A percentile compares a stretch with the other conserved stretches of the same genome.
Conservation (phyloP, 2,329 filamentous ascomycete species). For the Passalora sequoiae region DNA sequence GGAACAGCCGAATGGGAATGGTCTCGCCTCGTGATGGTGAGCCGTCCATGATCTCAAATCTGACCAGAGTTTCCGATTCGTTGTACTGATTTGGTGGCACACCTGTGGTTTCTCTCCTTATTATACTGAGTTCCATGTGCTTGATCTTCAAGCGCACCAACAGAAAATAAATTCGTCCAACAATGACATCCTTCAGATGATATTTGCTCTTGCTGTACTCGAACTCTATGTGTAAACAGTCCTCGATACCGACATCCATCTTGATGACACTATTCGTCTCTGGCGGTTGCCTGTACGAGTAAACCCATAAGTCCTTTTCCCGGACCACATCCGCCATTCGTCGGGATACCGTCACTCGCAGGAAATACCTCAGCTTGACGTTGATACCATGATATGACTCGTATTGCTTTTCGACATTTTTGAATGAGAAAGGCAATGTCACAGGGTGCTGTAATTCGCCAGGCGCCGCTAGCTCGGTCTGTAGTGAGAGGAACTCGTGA, state of each 20-base stretch:
- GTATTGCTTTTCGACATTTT: conserved; percentile 99
- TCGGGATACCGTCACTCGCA: conserved; percentile 90
- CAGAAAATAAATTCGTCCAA: conserved; percentile 96
- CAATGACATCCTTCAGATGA: conserved; percentile 97
- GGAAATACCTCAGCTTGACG: conserved; percentile 96
- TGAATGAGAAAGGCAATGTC: conserved; percentile 99
- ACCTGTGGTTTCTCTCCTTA: conserved; percentile 91
- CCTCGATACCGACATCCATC: conserved; percentile 99
- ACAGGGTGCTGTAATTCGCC: conserved; percentile 98
- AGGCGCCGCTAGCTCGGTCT: conserved; percentile 92
- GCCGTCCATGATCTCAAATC: conserved; percentile 99
- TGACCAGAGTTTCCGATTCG: conserved; percentile 94
- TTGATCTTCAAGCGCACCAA: conserved; percentile 98
- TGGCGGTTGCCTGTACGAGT: conserved; percentile 94
- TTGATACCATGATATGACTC: conserved; percentile 99
- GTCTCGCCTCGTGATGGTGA: conserved; percentile 93
- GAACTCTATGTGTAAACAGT: conserved; percentile 98
- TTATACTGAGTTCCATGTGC: conserved; percentile 99
- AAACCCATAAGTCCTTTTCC: conserved; percentile 99
- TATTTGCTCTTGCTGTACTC: conserved; percentile 99
- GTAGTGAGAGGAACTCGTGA: conserved; percentile 96
- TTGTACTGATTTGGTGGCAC: conserved; percentile 98
- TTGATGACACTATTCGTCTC: conserved; percentile 99
- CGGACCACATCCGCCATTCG: conserved; percentile 97
- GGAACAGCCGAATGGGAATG: conserved; percentile 93